These are phyloP conservation scores for Stephanodiscus triporus DNA, from an alignment of 108 stramenopile genomes.

Conservation along the genomic window DNA sequence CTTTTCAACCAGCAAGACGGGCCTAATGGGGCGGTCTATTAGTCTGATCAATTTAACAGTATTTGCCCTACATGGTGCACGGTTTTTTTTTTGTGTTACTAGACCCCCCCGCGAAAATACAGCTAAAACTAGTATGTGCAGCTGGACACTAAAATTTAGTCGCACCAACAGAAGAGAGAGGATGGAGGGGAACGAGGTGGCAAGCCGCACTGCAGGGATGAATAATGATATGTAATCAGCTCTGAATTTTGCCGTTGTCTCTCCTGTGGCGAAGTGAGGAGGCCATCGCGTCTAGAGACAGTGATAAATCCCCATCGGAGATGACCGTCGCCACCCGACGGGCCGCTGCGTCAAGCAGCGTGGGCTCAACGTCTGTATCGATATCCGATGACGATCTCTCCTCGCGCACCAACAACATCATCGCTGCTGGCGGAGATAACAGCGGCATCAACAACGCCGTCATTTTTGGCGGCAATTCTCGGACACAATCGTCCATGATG, in stretches of 20 bases:
- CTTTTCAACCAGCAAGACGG: too few species aligned
- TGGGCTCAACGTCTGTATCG: background rate
- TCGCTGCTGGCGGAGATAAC: background rate
- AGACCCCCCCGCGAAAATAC: too few species aligned
- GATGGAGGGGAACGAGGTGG: too few species aligned
- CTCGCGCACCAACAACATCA: background rate
- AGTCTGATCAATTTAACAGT: too few species aligned
- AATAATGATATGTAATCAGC: background rate
- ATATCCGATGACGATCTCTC: background rate
- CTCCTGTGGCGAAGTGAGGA: background rate
- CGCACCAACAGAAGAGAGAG: too few species aligned
- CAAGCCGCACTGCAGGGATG: too few species aligned
- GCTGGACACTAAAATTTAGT: too few species aligned
- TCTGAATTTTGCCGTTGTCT: background rate
- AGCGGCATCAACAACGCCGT: background rate
- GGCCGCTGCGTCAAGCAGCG: background rate
- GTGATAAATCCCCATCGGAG: background rate
- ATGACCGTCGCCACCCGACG: background rate
- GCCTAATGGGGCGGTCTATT: too few species aligned
- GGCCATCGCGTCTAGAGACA: background rate
- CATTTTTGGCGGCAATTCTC: too few species aligned
- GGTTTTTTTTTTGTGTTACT: too few species aligned
- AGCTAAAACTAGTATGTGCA: too few species aligned
- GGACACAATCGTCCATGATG: background rate
- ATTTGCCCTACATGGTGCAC: too few species aligned